Evolutionary conservation across 2,329 filamentous ascomycete genomes (phyloP), one percentile per base, ranked within the genome.

Genomic region (Penicillium sp.): DNA sequence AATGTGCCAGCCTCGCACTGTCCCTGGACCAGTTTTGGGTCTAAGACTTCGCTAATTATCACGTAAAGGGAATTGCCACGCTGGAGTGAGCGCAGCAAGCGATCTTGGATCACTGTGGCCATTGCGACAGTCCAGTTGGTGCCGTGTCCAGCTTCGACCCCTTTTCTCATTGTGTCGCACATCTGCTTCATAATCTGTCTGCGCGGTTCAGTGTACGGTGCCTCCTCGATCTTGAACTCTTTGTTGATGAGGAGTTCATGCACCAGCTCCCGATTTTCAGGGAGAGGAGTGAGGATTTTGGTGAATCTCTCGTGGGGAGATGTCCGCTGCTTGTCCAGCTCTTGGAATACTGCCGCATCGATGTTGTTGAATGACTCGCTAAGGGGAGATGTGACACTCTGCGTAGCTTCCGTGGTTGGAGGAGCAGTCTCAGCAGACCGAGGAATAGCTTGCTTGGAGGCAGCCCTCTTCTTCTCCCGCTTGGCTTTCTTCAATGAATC

Each of bases 201-300:
- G 25, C 85, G 80, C 66, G 66, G 82, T 71, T 70, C 81, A 66
- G 67, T 81, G 75, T 71, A 79, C 23, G 76, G 73, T 8, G 68
- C 68, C 58, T 79, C 74, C 29, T 87, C 83, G 33, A 88, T 82
- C 58, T 82, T 83, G 66, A 81, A 88, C 55, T 86, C 83, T 60
- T 84, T 86, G 67, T 87, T 84, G 58, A 88, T 83, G 6, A 84
- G 81, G 15, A 88, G 77, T 68, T 88, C 86, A 68, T 88, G 86
- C 2, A 86, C 83, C 43, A 88, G 70, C 6, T 83, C 76, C 38
- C 86, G 80, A 58, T 88, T 88, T 56, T 82, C 79, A 4, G 86
- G 86, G 45, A 88, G 79, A 7, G 82, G 77, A 9, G 85, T 85
- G 67, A 87, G 82, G 21, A 85, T 77, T 64, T 81, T 81, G 66